phyloP scores from a whole-genome alignment of 2,329 filamentous ascomycete genomes.

The Zymoseptoria ardabiliae region DNA sequence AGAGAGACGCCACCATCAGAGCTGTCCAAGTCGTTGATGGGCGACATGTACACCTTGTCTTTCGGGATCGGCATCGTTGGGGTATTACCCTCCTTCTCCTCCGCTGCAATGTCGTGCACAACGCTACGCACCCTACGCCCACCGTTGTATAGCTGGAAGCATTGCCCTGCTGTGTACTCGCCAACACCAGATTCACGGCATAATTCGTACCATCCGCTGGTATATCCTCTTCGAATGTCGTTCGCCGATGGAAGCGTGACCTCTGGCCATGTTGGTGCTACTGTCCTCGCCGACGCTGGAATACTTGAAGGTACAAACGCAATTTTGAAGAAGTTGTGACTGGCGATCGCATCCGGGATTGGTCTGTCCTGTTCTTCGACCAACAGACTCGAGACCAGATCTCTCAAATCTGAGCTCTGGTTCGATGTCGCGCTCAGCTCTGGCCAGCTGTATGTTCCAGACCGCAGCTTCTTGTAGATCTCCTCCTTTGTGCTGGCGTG shows the following conservation, averaged over 20 bases:
- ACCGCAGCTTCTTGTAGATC: conserved; percentile 63
- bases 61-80: conserved; percentile 44
- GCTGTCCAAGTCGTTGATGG: conserved; percentile 28
- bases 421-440: conserved; percentile 57
- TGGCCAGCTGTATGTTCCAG: conserved; percentile 75
- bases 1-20: conserved; percentile 21
- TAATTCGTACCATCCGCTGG: conserved; percentile 44
- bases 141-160: conserved; percentile 39
- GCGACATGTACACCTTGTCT: conserved; percentile 41
- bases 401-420: conserved; percentile 70
- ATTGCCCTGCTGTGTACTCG: conserved; percentile 39
- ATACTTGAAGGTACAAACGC: conserved; percentile 61
- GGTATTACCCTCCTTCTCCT: conserved; percentile 41
- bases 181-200: conserved; percentile 46
- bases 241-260: conserved; percentile 37
- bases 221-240: conserved; percentile 40
- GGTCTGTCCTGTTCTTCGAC: conserved; percentile 68
- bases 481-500: conserved; percentile 85
- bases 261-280: conserved; percentile 42
- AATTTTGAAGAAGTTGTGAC: conserved; percentile 70
- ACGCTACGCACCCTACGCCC: conserved; percentile 43
- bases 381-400: conserved; percentile 68
- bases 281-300: conserved; percentile 38
- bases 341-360: conserved; percentile 68
- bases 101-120: conserved; percentile 43